Evolutionary conservation across 768 basidiomycete genomes (phyloP).

Genomic region (Tylopilus balloui): DNA sequence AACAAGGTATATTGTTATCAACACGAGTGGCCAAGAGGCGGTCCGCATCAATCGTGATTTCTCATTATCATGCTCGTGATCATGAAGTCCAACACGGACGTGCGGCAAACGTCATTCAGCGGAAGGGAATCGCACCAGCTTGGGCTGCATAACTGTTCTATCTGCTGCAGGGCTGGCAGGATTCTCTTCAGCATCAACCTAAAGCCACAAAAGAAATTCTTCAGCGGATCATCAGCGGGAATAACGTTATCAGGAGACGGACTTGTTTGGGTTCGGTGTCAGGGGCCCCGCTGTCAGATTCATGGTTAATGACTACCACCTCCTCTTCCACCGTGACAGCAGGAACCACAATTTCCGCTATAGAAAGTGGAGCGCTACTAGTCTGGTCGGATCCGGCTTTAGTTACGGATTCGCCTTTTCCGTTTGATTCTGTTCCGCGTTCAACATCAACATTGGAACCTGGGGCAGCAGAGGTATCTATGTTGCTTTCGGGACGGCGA

Average conservation of each 20-base stretch:
- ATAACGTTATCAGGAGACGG: constrained; percentile 10
- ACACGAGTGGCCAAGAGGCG: not conserved
- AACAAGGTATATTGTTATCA: not conserved
- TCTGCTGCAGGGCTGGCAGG: not conserved
- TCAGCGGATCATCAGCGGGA: constrained; percentile 11
- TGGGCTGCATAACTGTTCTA: constrained; percentile 1
- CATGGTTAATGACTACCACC: not conserved
- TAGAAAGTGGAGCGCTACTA: not conserved
- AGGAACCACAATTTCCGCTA: not conserved
- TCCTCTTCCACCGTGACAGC: not conserved
- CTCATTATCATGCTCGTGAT: not conserved
- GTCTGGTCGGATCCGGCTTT: not conserved
- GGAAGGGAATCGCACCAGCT: constrained; percentile 33
- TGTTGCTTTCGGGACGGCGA: constrained; percentile 22
- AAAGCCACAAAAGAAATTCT: constrained; percentile 3
- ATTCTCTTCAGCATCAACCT: constrained; percentile 7
- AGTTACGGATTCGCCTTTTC: not conserved
- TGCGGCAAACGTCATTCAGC: constrained; percentile 32
- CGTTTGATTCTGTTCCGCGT: constrained; percentile 7
- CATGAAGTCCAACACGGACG: constrained; percentile 3
- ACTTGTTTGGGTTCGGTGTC: constrained; percentile 15
- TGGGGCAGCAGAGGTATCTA: not conserved
- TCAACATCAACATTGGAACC: constrained; percentile 17
- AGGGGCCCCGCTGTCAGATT: not conserved
- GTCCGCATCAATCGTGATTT: not conserved